Base-by-base conservation (phyloP, 2,329 filamentous ascomycete species). In the Plectosphaerella cucumerina region DNA sequence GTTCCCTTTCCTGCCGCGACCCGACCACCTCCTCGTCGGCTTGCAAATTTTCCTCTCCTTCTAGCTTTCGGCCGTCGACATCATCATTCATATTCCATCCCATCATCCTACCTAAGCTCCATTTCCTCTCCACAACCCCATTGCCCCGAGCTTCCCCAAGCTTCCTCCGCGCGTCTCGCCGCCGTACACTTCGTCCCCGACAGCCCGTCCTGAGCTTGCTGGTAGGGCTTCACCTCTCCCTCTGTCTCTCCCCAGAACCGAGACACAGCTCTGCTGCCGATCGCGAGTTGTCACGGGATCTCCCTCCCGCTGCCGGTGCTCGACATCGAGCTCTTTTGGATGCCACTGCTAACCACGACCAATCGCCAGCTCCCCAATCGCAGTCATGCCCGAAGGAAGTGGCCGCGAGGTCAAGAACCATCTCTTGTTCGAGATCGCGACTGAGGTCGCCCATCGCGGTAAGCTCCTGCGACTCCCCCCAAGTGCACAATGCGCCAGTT, bases 391-490 rank as follows among this genome's bases (percentile, higher is more conserved):
- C 22, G 34, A 48, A 18, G 47, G 37, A 26, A 17, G 14, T 20
- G 35, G 18, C 15, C 79, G 81, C 61, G 92, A 97, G 73, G 89
- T 97, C 64, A 91, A 89, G 75, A 94, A 96, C 71, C 94, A 97
- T 74, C 79, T 95, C 65, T 87, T 99, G 61, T 99, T 99, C 67
- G 94, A 99, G 75, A 80, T 97, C 63, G 91, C 94, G 54, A 97
- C 94, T 20, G 94, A 99, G 70, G 94, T 97, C 61, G 94, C 94
- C 56, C 96, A 97, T 78, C 85, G 94, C 81, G 90, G 90, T 93
- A 79, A 60, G 77, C 69, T 51, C 5, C n/a, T 12, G 17, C 17
- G 5, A 42, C 8, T 51, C 49, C 52, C 48, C 54, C 48, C n/a
- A 5, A 5, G 3, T n/a, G 35, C 46, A 41, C 21, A 21, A 14